Evolutionary conservation across 768 basidiomycete species (phyloP), one percentile per base, ranked within the genome.

Genomic region (Tulasnella sp.): DNA sequence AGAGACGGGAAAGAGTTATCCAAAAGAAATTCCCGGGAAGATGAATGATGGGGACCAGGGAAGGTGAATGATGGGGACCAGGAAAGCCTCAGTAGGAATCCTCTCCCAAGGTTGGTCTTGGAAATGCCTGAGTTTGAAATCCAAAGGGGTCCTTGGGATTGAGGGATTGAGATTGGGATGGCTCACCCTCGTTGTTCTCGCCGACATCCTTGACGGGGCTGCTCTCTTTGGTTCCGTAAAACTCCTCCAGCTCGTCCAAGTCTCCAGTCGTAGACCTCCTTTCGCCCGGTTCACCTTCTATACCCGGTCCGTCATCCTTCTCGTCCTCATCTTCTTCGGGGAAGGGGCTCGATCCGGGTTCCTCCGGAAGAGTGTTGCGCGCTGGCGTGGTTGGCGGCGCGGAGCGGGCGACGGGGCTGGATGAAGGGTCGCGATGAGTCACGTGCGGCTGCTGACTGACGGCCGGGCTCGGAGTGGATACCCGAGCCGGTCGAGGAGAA

Each of bases 181-280:
- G 31, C 64, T 69, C 64, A 69, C 64, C 64, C 64, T 69, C 64
- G 64, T 64, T 28, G 60, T 69, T 28, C 64, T 31, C 58, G 31
- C 64, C 31, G 11, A 16, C 31, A 6, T 69, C 64, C 18, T 69
- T 28, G 34, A 31, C 0, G 16, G 14, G 28, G 64, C 31, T 34
- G 64, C 64, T 69, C 28, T 34, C 64, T 14, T 37, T 31, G 16
- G 31, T 69, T 31, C 34, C 64, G 64, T 69, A 69, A 28, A 69
- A 69, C 20, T 69, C 64, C 64, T 69, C 64, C 34, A 69, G 31
- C 64, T 69, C 64, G 64, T 69, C 64, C 64, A 69, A 37, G 16
- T 69, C 64, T 28, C 64, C 64, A 16, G 64, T 69, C 64, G 14
- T 14, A 20, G 64, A 31, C 28, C 64, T 69, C 18, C 16, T 34